Evolutionary conservation across 2,329 filamentous ascomycete genomes (phyloP).

Genomic region (Fusarium xylarioides): DNA sequence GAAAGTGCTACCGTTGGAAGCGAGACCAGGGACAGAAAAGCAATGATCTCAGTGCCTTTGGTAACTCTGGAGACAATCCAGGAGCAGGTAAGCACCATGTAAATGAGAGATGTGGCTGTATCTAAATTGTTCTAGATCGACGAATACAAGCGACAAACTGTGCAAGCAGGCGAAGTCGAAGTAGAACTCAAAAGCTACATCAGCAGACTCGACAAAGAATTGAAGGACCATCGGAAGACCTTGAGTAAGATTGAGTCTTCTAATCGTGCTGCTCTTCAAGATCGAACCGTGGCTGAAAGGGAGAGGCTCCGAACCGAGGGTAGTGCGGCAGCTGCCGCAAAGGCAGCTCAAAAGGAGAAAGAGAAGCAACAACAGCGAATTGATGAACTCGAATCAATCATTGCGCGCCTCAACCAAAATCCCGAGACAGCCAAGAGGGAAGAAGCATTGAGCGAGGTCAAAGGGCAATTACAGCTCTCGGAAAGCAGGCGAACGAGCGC

Average conservation of each 20-base stretch:
- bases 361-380: constrained; percentile 51
- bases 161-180: constrained; percentile 44
- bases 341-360: constrained; percentile 46
- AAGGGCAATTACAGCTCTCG: constrained; percentile 51
- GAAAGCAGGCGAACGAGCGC: constrained; percentile 53
- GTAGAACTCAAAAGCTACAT: constrained; percentile 53
- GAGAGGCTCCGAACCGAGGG: constrained; percentile 54
- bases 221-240: constrained; percentile 57
- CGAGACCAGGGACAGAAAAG: constrained; percentile 25
- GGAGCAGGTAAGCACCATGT: constrained; percentile 46
- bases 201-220: constrained; percentile 54
- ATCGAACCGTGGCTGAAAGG: constrained; percentile 58
- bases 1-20: constrained; percentile 27
- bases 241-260: constrained; percentile 56
- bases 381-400: constrained; percentile 48
- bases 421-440: constrained; percentile 35
- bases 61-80: constrained; percentile 51
- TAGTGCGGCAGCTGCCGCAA: constrained; percentile 41
- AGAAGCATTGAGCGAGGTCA: constrained; percentile 49
- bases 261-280: constrained; percentile 60
- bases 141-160: constrained; percentile 42
- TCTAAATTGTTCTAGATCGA: constrained; percentile 42
- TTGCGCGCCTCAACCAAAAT: constrained; percentile 43
- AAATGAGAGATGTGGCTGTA: background rate
- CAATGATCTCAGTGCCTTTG: constrained; percentile 44